Evolutionary conservation across 2,329 filamentous ascomycete species (phyloP).

Genomic region (Phoma herbarum): DNA sequence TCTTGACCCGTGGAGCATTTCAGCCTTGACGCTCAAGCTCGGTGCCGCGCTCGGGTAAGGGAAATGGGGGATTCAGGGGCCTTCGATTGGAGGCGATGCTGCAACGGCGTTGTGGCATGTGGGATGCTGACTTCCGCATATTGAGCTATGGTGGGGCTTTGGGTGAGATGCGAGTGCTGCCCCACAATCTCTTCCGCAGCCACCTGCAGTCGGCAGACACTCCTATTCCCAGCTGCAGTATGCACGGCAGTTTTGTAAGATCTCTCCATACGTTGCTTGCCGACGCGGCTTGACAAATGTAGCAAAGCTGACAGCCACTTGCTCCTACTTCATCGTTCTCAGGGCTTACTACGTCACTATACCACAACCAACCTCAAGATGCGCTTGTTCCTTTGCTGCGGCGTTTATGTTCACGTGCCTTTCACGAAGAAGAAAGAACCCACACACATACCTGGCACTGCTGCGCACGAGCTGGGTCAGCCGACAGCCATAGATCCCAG

Average conservation of each 20-base stretch:
- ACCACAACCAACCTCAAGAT: constrained; percentile 1
- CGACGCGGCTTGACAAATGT: not conserved
- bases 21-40: constrained; percentile 21
- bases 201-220: not conserved
- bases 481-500: constrained; percentile 15
- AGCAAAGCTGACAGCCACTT: not conserved
- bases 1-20: constrained; percentile 20
- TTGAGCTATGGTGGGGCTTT: constrained; percentile 32
- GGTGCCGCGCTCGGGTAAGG: constrained; percentile 22
- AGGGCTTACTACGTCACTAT: not conserved
- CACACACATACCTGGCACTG: constrained; percentile 17
- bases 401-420: constrained; percentile 17
- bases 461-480: constrained; percentile 17
- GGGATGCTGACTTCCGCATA: constrained; percentile 27
- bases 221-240: not conserved
- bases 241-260: not conserved
- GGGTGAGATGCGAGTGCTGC: not conserved
- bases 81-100: constrained; percentile 33
- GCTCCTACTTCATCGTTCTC: not conserved
- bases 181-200: constrained; percentile 9
- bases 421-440: constrained; percentile 14
- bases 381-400: constrained; percentile 21
- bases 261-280: not conserved
- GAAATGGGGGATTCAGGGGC: constrained; percentile 13
- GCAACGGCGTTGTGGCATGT: constrained; percentile 23